Conservation (phyloP, 2,329 filamentous ascomycete species). For the Pestalotiopsis sp. region DNA sequence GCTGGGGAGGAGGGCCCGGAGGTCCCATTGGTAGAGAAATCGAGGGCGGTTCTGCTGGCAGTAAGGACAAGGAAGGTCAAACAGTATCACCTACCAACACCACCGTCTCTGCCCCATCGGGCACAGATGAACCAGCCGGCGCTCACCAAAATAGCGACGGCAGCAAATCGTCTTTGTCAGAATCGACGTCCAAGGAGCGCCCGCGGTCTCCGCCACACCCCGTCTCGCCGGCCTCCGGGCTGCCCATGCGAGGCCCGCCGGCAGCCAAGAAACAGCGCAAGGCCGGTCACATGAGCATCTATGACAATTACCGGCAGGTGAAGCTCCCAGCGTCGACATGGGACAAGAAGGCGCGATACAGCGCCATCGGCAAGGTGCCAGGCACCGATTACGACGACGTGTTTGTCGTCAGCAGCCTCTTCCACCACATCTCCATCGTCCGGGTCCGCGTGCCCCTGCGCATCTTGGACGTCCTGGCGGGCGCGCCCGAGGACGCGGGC, state of each 20-base stretch:
- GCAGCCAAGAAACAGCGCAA: slow-evolving; percentile 54
- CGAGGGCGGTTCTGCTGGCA: slow-evolving; percentile 48
- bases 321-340: slow-evolving; percentile 59
- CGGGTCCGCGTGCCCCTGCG: slow-evolving; percentile 59
- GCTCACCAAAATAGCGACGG: background rate
- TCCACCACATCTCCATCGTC: slow-evolving; percentile 63
- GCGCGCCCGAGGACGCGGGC: slow-evolving; percentile 32
- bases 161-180: background rate
- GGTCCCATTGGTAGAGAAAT: slow-evolving; percentile 66
- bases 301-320: slow-evolving; percentile 67
- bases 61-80: slow-evolving; percentile 42
- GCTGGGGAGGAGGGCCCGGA: slow-evolving; percentile 66
- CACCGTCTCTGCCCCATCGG: background rate
- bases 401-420: slow-evolving; percentile 62
- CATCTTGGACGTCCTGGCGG: slow-evolving; percentile 56
- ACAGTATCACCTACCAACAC: background rate
- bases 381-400: slow-evolving; percentile 60
- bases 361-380: slow-evolving; percentile 54
- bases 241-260: slow-evolving; percentile 29
- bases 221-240: slow-evolving; percentile 14
- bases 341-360: slow-evolving; percentile 63
- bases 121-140: background rate
- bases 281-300: slow-evolving; percentile 51
- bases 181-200: background rate
- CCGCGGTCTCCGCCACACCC: slow-evolving; percentile 12